These are phyloP conservation scores for Thymus quinquecostatus DNA, from an alignment of 257 asterid species.

Conservation along the genomic window DNA sequence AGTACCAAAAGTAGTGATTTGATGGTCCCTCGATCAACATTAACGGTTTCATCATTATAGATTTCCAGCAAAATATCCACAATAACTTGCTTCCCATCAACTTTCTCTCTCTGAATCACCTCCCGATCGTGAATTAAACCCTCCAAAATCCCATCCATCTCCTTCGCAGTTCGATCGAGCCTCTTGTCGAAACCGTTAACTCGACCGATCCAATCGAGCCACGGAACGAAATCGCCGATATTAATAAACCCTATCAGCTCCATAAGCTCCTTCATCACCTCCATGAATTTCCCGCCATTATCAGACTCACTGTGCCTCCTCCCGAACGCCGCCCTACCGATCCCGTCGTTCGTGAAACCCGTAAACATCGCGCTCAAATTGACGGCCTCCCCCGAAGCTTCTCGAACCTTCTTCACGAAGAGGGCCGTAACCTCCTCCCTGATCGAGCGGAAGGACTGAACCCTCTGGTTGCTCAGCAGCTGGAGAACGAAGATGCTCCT, in stretches of 20 bases:
- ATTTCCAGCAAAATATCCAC: slow-evolving; percentile 16
- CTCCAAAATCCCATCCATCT: slow-evolving; percentile 7
- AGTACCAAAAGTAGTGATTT: too few relatives aligned
- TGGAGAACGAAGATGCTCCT: neutral
- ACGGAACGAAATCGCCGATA: slow-evolving; percentile 5
- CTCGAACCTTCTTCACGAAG: neutral
- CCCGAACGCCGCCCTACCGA: neutral
- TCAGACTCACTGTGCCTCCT: neutral
- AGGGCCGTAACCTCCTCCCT: slow-evolving; percentile 20
- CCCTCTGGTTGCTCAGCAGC: slow-evolving; percentile 9
- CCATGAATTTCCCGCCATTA: neutral
- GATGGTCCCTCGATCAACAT: neutral
- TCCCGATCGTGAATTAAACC: neutral
- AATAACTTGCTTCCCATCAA: neutral
- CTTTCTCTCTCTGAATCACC: neutral
- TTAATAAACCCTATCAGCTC: too few relatives aligned
- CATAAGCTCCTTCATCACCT: neutral
- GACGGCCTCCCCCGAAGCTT: neutral
- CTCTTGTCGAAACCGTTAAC: neutral
- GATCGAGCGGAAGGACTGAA: slow-evolving; percentile 9
- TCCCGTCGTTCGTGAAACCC: neutral
- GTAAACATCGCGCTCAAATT: neutral
- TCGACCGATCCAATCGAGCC: slow-evolving; percentile 12
- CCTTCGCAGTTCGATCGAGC: neutral
- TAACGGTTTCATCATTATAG: slow-evolving; percentile 1